phyloP scores from a whole-genome alignment of 306 rosid genomes.

The Ziziphus jujuba region DNA sequence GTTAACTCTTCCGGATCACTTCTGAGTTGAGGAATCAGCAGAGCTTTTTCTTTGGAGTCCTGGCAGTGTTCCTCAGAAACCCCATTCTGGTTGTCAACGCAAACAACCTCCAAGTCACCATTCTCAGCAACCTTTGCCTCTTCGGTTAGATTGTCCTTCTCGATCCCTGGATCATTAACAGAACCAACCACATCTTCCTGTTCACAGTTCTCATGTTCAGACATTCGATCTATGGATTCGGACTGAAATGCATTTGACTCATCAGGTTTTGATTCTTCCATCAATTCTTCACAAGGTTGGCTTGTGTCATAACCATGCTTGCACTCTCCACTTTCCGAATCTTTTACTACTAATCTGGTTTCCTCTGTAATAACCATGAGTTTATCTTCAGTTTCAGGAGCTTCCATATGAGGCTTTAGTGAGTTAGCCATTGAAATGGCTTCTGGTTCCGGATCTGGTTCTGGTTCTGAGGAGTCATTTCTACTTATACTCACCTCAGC shows the following conservation, averaged over 20 bases:
- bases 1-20: slow-evolving; percentile 16
- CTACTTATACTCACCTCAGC: slow-evolving; percentile 17
- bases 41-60: slow-evolving; percentile 24
- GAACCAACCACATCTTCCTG: slow-evolving; percentile 11
- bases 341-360: slow-evolving; percentile 17
- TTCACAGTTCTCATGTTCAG: slow-evolving; percentile 24
- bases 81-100: slow-evolving; percentile 26
- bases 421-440: slow-evolving; percentile 18
- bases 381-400: slow-evolving; percentile 35
- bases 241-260: slow-evolving; percentile 14
- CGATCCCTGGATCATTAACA: slow-evolving; percentile 1
- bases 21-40: slow-evolving; percentile 30
- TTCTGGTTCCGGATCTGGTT: slow-evolving; percentile 37
- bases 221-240: slow-evolving; percentile 9
- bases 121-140: slow-evolving; percentile 29
- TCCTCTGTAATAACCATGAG: slow-evolving; percentile 34
- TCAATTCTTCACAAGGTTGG: slow-evolving; percentile 28
- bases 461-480: slow-evolving; percentile 30
- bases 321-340: slow-evolving; percentile 33
- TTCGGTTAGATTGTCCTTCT: slow-evolving; percentile 21
- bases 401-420: slow-evolving; percentile 15
- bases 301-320: slow-evolving; percentile 17
- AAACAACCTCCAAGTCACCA: slow-evolving; percentile 19
- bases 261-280: slow-evolving; percentile 20
- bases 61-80: slow-evolving; percentile 29